A percentile compares a stretch with the other conserved stretches of the same genome.
phyloP scores from a whole-genome alignment of 2,329 filamentous ascomycete species.

The Escovopsis sp. region DNA sequence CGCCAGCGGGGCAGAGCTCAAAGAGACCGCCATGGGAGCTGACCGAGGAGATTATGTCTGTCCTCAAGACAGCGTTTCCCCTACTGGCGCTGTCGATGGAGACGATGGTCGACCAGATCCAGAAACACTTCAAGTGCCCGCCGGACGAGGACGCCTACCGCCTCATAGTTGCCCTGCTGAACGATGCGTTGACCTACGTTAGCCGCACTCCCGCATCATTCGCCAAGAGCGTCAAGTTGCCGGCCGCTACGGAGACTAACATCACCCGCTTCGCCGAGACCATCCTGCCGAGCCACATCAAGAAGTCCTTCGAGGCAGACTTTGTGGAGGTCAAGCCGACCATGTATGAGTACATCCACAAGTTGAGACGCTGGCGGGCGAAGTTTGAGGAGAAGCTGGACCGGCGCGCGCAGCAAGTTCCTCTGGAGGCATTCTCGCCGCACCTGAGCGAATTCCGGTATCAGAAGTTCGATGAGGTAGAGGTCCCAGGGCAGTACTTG shows the following conservation, averaged over 20 bases:
- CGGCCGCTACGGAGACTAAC: constrained; percentile 80
- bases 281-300: constrained; percentile 84
- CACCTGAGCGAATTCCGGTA: constrained; percentile 94
- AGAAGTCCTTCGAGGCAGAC: constrained; percentile 93
- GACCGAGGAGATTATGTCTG: constrained; percentile 87
- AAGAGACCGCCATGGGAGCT: constrained; percentile 90
- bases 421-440: constrained; percentile 74
- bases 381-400: constrained; percentile 98
- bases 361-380: constrained; percentile 87
- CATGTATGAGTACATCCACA: constrained; percentile 97
- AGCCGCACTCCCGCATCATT: constrained; percentile 77
- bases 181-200: constrained; percentile 88
- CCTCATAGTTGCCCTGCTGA: constrained; percentile 90
- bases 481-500: constrained; percentile 92
- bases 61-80: constrained; percentile 93
- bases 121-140: constrained; percentile 98
- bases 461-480: constrained; percentile 96
- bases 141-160: constrained; percentile 96
- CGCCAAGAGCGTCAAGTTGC: constrained; percentile 81
- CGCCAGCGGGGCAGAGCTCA: constrained; percentile 18
- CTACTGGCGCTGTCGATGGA: constrained; percentile 95
- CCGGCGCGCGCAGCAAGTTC: constrained; percentile 55
- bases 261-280: constrained; percentile 95
- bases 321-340: constrained; percentile 92
- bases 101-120: constrained; percentile 97